A percentile compares a stretch with the other conserved stretches of the same genome.
phyloP scores from a whole-genome alignment of 1,139 yeast species.

The Lodderomyces beijingensis region DNA sequence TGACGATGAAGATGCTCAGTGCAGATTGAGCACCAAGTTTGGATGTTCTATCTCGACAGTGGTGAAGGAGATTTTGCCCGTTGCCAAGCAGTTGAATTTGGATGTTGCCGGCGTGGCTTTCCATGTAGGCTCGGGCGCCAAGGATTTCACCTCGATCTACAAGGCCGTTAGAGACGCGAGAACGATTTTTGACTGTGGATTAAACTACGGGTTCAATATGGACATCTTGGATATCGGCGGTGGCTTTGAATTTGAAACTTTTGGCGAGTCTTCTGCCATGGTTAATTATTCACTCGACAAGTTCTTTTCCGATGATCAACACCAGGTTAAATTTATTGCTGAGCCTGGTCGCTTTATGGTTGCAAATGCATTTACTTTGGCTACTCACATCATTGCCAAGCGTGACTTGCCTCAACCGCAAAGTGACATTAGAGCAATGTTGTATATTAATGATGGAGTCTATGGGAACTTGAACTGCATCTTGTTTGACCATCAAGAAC shows the following conservation, averaged over 20 bases:
- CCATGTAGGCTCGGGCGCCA: constrained; percentile 95
- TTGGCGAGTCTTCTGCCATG: constrained; percentile 56
- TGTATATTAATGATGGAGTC: constrained; percentile 91
- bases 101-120: constrained; percentile 82
- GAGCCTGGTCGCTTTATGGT: constrained; percentile 95
- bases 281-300: constrained; percentile 53
- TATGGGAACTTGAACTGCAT: constrained; percentile 95
- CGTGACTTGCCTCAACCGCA: constrained; percentile 39
- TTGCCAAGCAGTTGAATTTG: constrained; percentile 60
- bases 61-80: constrained; percentile 47
- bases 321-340: constrained; percentile 62
- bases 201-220: constrained; percentile 45
- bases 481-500: constrained; percentile 85
- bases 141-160: constrained; percentile 62
- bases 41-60: constrained; percentile 71
- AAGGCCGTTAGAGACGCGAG: constrained; percentile 75
- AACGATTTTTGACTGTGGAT: constrained; percentile 61
- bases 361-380: constrained; percentile 81
- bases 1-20: constrained; percentile 84
- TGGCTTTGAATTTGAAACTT: constrained; percentile 73
- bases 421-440: constrained; percentile 33
- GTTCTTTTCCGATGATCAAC: constrained; percentile 46
- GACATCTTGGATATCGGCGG: constrained; percentile 84
- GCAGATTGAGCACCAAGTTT: constrained; percentile 84
- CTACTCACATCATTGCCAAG: constrained; percentile 79